Evolutionary conservation across 345 rosid genomes (phyloP).

Genomic region (Eucalyptus grandis): DNA sequence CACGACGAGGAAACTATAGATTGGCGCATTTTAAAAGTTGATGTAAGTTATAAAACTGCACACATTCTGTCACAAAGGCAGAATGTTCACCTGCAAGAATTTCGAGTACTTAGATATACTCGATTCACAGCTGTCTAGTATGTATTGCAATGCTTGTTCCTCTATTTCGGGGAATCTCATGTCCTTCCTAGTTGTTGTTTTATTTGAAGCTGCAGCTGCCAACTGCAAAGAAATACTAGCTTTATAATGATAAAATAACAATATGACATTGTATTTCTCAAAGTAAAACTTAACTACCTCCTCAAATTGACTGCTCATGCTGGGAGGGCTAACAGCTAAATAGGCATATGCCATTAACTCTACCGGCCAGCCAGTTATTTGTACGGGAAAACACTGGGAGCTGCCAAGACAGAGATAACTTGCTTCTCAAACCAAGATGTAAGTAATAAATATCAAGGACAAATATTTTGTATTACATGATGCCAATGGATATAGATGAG

Average conservation of each 20-base stretch:
- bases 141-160: constrained; percentile 65
- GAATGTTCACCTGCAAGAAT: constrained; percentile 63
- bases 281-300: constrained; percentile 45
- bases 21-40: neutral
- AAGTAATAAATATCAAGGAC: neutral
- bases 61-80: neutral
- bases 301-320: constrained; percentile 61
- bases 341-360: constrained; percentile 89
- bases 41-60: neutral
- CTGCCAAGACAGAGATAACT: constrained; percentile 11
- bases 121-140: constrained; percentile 66
- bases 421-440: neutral
- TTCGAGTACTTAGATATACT: constrained; percentile 84
- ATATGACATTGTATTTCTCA: neutral
- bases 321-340: constrained; percentile 79
- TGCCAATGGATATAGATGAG: neutral
- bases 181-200: constrained; percentile 42
- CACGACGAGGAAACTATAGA: neutral
- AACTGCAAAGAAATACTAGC: constrained; percentile 31
- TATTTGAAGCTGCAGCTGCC: constrained; percentile 89
- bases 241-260: neutral
- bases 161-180: constrained; percentile 58
- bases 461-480: neutral
- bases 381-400: constrained; percentile 71
- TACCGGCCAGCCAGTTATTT: constrained; percentile 87